A percentile compares a stretch with the other conserved stretches of the same genome.
Conservation (phyloP, 2,329 filamentous ascomycete genomes). For the Colletotrichum lini region DNA sequence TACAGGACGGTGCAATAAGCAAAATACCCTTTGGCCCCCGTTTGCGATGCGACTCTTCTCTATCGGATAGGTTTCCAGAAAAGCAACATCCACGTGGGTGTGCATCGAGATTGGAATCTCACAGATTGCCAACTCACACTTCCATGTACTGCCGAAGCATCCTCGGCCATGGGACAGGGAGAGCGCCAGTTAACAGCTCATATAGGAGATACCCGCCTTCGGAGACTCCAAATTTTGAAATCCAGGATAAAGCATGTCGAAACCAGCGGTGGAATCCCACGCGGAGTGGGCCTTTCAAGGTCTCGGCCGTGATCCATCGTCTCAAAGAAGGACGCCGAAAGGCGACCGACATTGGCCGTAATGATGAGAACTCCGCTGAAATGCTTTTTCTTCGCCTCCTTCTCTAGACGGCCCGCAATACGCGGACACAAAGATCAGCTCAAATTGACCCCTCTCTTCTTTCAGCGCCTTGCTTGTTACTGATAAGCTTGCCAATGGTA, state of each 20-base stretch:
- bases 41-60: slow-evolving; percentile 13
- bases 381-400: not conserved
- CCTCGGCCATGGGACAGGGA: not conserved
- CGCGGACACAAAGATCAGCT: slow-evolving; percentile 7
- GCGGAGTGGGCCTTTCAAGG: not conserved
- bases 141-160: not conserved
- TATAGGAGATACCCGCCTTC: too few relatives aligned
- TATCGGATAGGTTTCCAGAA: slow-evolving; percentile 33
- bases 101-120: not conserved
- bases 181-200: not conserved
- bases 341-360: not conserved
- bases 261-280: not conserved
- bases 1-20: not conserved
- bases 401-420: not conserved
- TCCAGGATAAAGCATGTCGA: not conserved
- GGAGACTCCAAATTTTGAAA: not conserved
- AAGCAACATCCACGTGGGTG: slow-evolving; percentile 29
- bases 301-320: not conserved
- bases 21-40: not conserved
- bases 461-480: not conserved
- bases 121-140: slow-evolving; percentile 2
- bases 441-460: not conserved
- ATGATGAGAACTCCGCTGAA: not conserved
- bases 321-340: not conserved
- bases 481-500: not conserved